Evolutionary conservation across 2,329 filamentous ascomycete species (phyloP).

Genomic region (Fusarium vanettenii): DNA sequence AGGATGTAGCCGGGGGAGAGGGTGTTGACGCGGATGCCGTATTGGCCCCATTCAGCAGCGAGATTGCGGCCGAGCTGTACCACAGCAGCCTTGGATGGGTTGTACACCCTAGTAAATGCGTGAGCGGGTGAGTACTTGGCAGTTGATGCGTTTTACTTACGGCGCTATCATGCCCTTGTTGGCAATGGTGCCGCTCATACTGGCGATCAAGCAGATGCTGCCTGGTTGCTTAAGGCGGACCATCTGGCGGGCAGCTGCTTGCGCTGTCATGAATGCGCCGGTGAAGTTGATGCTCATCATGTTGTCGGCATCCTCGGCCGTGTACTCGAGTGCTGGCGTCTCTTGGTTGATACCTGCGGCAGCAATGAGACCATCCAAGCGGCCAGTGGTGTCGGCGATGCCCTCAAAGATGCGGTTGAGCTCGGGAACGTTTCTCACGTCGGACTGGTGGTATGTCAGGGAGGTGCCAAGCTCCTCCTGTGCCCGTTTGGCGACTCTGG

Average conservation of each 20-base stretch:
- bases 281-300: slow-evolving; percentile 89
- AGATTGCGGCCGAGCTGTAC: slow-evolving; percentile 78
- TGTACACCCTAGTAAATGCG: slow-evolving; percentile 68
- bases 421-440: slow-evolving; percentile 77
- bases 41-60: slow-evolving; percentile 77
- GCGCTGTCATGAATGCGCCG: slow-evolving; percentile 87
- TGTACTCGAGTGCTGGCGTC: slow-evolving; percentile 84
- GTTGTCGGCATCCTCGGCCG: slow-evolving; percentile 77
- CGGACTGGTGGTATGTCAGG: slow-evolving; percentile 80
- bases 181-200: slow-evolving; percentile 75
- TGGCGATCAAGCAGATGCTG: slow-evolving; percentile 75
- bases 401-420: slow-evolving; percentile 75
- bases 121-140: not conserved
- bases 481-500: slow-evolving; percentile 71
- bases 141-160: slow-evolving; percentile 57
- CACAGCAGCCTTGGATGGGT: slow-evolving; percentile 80
- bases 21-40: slow-evolving; percentile 83
- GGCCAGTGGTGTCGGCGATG: slow-evolving; percentile 77
- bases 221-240: slow-evolving; percentile 67
- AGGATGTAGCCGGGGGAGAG: slow-evolving; percentile 84
- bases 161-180: slow-evolving; percentile 70
- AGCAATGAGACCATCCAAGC: slow-evolving; percentile 82
- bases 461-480: slow-evolving; percentile 72
- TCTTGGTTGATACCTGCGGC: slow-evolving; percentile 83
- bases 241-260: slow-evolving; percentile 86